Evolutionary conservation across 148 eudicot species (phyloP), one percentile per base, ranked within the genome.

Genomic region (Tetragonia tetragonoides): DNA sequence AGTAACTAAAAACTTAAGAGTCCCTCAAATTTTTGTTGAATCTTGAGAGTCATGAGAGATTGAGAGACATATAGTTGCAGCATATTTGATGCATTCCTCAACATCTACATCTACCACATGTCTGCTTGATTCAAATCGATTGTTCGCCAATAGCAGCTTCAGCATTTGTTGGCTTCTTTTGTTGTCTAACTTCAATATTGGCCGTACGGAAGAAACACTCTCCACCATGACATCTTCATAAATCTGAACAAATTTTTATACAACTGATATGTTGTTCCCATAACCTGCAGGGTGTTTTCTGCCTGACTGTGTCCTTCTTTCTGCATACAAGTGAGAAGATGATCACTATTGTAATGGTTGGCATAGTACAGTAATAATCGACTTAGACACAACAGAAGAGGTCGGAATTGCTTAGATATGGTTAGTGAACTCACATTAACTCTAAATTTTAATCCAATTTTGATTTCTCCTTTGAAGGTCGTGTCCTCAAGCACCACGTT

Each of bases 401-500:
- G 47, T 9, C 6, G 12, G 40, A 17, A 28, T 18, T 57, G 6
- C 7, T 1, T 1, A 49, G 63, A 14, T n/a, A 11, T 39, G 21
- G 44, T 49, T 54, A 74, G 17, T 41, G 70, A 76, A 5, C 89
- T 85, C 34, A 92, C 98, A 62, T 86, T 76, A 28, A 84, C 79
- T 16, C 76, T 70, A 78, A 84, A 92, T 74, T 81, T 87, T 16
- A 92, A 76, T 3, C 95, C 98, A 17, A 94, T 81, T 80, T 85
- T 92, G 59, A 94, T 86, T 77, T 94, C 79, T 61, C 98, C 98
- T 77, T 86, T 86, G 86, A 85, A 94, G 37, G 98, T 85, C 28
- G 88, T 88, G 74, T 94, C 98, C 75, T 94, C 90, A 23, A 88
- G 87, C 42, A 90, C 90, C 66, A 94, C 89, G 49, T 92, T 94